Conservation (phyloP, 441 rosid genomes). For the Euphorbia neoarborescens region DNA sequence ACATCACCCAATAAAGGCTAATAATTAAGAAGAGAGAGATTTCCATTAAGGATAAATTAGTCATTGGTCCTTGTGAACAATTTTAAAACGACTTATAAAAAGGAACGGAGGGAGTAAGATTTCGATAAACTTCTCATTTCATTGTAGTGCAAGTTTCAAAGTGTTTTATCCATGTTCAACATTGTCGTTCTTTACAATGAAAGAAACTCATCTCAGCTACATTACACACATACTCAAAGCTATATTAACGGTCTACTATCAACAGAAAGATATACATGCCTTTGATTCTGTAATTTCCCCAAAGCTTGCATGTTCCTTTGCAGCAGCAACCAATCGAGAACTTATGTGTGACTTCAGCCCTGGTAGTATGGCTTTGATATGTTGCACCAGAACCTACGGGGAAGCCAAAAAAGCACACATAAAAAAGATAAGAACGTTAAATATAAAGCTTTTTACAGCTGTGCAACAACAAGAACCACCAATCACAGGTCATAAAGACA, state of each 20-base stretch:
- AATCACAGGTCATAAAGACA: neutral
- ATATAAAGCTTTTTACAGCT: neutral
- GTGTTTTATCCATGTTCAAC: neutral
- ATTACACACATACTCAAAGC: neutral
- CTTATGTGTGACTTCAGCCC: constrained; percentile 73
- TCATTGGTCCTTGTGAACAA: too few relatives aligned
- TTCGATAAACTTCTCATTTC: neutral
- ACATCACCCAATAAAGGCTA: too few relatives aligned
- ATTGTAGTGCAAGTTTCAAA: neutral
- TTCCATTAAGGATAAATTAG: too few relatives aligned
- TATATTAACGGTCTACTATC: neutral
- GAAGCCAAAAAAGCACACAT: constrained; percentile 13
- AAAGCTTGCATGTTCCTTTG: constrained; percentile 91
- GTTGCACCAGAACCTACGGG: constrained; percentile 74
- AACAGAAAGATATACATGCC: constrained; percentile 32
- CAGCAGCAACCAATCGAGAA: constrained; percentile 57
- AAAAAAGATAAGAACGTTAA: constrained; percentile 10
- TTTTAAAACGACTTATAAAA: too few relatives aligned
- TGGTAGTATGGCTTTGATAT: constrained; percentile 76
- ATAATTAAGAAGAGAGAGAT: too few relatives aligned
- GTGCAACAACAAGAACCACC: neutral
- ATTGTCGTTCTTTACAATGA: neutral
- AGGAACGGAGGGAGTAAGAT: too few relatives aligned
- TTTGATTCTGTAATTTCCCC: constrained; percentile 85
- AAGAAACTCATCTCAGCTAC: neutral